phyloP scores from a whole-genome alignment of 179 eudicot genomes.

The Beta corolliflora region DNA sequence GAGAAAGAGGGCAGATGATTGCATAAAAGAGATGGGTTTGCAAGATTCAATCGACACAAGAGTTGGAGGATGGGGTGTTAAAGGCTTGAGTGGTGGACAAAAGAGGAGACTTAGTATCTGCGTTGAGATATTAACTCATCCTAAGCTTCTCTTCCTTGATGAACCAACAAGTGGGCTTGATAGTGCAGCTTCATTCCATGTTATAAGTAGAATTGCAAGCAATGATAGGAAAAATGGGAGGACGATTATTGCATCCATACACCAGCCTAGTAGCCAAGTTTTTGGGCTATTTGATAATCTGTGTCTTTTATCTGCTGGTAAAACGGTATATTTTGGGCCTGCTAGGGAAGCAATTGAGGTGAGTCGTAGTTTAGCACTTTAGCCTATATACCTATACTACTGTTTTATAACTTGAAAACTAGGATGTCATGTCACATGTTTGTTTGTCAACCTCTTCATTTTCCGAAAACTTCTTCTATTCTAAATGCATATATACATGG shows the following conservation, averaged over 20 bases:
- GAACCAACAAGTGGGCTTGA: conserved; percentile 73
- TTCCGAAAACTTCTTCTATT: no score
- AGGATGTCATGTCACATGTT: no score
- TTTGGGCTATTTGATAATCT: conserved; percentile 28
- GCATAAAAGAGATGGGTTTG: conserved; percentile 52
- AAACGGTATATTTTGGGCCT: conserved; percentile 30
- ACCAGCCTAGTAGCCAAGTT: conserved; percentile 38
- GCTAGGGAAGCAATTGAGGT: conserved; percentile 24
- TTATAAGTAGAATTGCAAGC: conserved; percentile 42
- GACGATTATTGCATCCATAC: conserved; percentile 31
- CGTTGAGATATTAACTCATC: conserved; percentile 48
- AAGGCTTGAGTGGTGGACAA: conserved; percentile 66
- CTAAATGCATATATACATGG: no score
- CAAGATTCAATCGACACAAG: conserved; percentile 52
- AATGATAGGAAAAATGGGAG: conserved; percentile 6
- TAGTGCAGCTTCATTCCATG: conserved; percentile 63
- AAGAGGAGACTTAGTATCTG: conserved; percentile 68
- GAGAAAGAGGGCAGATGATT: conserved; percentile 40
- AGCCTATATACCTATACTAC: no score
- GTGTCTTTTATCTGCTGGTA: conserved; percentile 34
- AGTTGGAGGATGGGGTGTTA: conserved; percentile 54
- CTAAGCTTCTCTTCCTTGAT: conserved; percentile 56
- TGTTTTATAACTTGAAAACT: no score
- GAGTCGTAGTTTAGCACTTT: not conserved
- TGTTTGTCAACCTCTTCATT: no score